Base-by-base conservation (phyloP, 2,329 filamentous ascomycete species). In the Trichoderma harzianum region DNA sequence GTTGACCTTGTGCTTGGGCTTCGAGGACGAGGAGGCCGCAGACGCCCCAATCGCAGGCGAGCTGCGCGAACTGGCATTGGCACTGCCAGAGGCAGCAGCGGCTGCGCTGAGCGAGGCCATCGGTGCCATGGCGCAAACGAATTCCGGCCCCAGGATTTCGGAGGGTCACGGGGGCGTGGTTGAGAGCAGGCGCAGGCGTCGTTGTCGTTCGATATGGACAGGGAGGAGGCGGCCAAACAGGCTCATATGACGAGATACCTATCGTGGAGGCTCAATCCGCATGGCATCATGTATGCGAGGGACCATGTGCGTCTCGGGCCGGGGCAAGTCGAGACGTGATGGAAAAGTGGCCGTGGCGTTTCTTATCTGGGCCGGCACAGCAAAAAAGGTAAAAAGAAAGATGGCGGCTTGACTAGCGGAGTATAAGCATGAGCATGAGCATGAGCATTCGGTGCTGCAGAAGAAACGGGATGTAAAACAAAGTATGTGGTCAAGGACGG, bases 1-100 rank as follows among this genome's bases (percentile, higher is more conserved):
- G 77, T 86, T 86, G 76, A 86, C 80, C 73, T 85, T 86, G n/a
- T 82, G 78, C 75, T 87, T 88, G n/a, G 85, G 77, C 74, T 87
- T 87, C 64, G 83, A 80, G 24, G 80, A 77, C 60, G 80, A 75
- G 72, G 80, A 78, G 74, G 75, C 79, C 16, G 79, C 72, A 32
- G 80, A 74, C 16, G 80, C 74, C 67, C 82, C 82, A 57, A 83
- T 79, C 58, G 85, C 82, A 18, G 87, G 87, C 39, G 87, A 89
- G 62, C 81, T 86, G 79, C 87, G 84, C 64, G 86, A 83, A 78
- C 84, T 88, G 72, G 82, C 82, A 80, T 85, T 85, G 73, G 83
- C 80, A 77, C 84, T 86, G 62, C 79, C 80, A 62, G 78, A 77
- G 74, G 78, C 81, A 65, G 77, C 77, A 58, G 78, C 78, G 64